Evolutionary conservation across 805 yeast species (phyloP), one percentile per base, ranked within the genome.

Genomic region (Nakazawaea ernobii): DNA sequence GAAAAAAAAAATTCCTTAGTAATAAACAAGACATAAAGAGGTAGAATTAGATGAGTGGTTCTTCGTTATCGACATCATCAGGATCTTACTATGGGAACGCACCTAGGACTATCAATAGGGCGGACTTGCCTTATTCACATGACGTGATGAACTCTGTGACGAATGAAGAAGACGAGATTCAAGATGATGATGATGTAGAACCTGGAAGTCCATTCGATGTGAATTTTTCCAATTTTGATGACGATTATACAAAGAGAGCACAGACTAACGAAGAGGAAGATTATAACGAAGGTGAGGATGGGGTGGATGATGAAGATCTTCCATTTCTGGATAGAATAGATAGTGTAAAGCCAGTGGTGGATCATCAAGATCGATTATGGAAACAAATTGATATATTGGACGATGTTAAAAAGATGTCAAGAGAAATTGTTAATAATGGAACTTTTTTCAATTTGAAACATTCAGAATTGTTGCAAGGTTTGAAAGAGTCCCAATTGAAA

Each of bases 371-470:
- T 63, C 74, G 76, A 57, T 70, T 87, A 40, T 91, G 96, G 95
- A 82, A 92, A 6, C 95, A 88, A 55, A 82, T 90, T 43, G 96
- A 86, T 56, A 84, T 86, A 0, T 70, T 92, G 52, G 91, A 88
- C 53, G 95, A 87, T 53, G 94, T 89, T 7, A 75, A 77, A 48
- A 71, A 70, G 44, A 71, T 84, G 69, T 79, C 87, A 1, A 56
- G 57, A 14, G 69, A 73, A 37, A 73, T 74, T 4, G 56, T 65
- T 40, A 54, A 56, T 53, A 73, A 62, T 42, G 73, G 72, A 37
- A 71, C 74, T n/a, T 76, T 70, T 56, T 80, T 81, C 58, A 76
- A 75, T 47, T 69, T 65, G 5, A 61, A 68, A 37, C 84, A 83
- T 58, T 68, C 71, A 14, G 62, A 66, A 7, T 79, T 79, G 40